A percentile compares a stretch with the other conserved stretches of the same genome.
phyloP scores from a whole-genome alignment of 2,329 filamentous ascomycete genomes.

The Xylariales sp. region DNA sequence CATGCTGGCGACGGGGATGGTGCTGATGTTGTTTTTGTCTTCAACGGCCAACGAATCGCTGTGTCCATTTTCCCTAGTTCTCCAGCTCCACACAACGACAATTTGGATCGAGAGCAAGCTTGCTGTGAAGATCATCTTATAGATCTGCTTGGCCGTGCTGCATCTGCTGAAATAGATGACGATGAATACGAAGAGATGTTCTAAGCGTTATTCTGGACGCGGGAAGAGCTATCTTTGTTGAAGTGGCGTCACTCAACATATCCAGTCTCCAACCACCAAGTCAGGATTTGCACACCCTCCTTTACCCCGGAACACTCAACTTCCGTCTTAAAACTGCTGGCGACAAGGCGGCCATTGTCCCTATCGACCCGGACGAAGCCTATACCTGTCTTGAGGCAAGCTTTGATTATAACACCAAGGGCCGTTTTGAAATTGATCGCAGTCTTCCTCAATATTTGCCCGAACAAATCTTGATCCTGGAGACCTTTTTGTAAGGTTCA shows the following conservation, averaged over 20 bases:
- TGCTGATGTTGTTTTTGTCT: conserved; percentile 18
- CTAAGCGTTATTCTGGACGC: conserved; percentile 13
- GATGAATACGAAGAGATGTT: conserved; percentile 14
- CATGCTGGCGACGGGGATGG: conserved; percentile 16
- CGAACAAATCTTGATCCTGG: conserved; percentile 9
- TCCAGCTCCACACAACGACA: conserved; percentile 7
- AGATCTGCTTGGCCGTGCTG: conserved; percentile 11
- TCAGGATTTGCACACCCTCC: conserved; percentile 10
- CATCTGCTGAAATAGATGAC: conserved; percentile 9
- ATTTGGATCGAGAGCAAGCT: neutral
- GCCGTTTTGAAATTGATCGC: neutral
- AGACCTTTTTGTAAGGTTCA: conserved; percentile 9
- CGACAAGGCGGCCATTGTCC: conserved; percentile 9
- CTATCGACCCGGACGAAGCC: conserved; percentile 10
- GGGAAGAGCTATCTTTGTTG: conserved; percentile 11
- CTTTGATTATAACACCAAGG: neutral
- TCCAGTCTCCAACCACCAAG: conserved; percentile 10
- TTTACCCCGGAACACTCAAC: conserved; percentile 5
- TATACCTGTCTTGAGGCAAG: neutral
- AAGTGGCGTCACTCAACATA: conserved; percentile 4
- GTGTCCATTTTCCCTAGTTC: conserved; percentile 15
- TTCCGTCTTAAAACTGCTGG: conserved; percentile 10
- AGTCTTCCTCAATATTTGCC: conserved; percentile 10
- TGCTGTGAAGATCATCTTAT: conserved; percentile 15
- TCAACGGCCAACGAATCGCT: conserved; percentile 14